Percentiles rank a stretch among this genome's conserved stretches.
phyloP scores from a whole-genome alignment of 2,329 filamentous ascomycete species.

The Blastomyces percursus region DNA sequence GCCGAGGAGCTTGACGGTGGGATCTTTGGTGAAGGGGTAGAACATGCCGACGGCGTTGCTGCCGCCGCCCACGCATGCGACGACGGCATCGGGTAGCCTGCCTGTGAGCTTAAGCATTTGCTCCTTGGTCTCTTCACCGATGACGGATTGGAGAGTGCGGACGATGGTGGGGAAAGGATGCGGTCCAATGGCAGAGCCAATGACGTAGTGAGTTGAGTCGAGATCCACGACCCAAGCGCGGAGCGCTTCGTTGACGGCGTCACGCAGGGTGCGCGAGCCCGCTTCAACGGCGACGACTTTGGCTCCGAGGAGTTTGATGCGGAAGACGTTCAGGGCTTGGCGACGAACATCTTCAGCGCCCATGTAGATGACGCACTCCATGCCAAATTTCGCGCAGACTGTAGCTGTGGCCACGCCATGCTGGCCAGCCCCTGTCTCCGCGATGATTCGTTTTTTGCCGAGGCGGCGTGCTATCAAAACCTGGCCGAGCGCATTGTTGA shows the following conservation, averaged over 20 bases:
- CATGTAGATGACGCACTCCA: conserved; percentile 98
- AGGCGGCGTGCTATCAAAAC: conserved; percentile 73
- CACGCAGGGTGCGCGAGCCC: conserved; percentile 69
- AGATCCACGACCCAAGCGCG: conserved; percentile 89
- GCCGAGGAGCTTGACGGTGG: conserved; percentile 74
- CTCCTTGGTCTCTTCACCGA: conserved; percentile 84
- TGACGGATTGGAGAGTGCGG: conserved; percentile 93
- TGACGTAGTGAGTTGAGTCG: conserved; percentile 93
- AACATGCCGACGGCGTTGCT: conserved; percentile 98
- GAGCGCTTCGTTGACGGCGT: conserved; percentile 90
- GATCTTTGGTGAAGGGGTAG: conserved; percentile 83
- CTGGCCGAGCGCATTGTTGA: conserved; percentile 96
- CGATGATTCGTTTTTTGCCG: conserved; percentile 95
- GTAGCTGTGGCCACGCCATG: conserved; percentile 97
- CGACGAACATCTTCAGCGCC: conserved; percentile 93
- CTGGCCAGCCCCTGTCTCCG: conserved; percentile 93
- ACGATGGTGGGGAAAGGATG: conserved; percentile 98
- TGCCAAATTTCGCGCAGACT: conserved; percentile 93
- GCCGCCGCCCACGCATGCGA: conserved; percentile 92
- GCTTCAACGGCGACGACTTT: conserved; percentile 88
- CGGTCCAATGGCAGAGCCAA: conserved; percentile 92
- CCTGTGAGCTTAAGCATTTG: conserved; percentile 78
- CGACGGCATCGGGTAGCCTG: conserved; percentile 88
- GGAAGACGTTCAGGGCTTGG: conserved; percentile 95
- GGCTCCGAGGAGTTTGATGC: conserved; percentile 91